A percentile compares a stretch with the other conserved stretches of the same genome.
phyloP scores from a whole-genome alignment of 495 filamentous ascomycete genomes.

The Tuber indicum region DNA sequence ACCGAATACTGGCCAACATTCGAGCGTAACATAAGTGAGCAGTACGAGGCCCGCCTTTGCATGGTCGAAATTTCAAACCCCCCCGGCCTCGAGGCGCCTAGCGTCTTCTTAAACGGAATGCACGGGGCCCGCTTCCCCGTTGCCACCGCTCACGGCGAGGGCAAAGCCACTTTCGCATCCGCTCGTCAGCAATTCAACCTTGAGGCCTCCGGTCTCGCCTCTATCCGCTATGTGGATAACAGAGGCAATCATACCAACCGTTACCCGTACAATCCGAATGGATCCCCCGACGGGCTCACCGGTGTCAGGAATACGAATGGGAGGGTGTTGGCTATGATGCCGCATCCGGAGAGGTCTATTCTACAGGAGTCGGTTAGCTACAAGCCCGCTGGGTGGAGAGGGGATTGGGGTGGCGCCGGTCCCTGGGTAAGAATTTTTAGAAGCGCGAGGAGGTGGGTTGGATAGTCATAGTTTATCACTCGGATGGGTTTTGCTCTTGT shows the following conservation, averaged over 20 bases:
- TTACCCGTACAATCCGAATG: constrained; percentile 93
- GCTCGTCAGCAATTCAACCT: constrained; percentile 56
- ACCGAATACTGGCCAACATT: constrained; percentile 81
- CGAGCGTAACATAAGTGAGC: constrained; percentile 74
- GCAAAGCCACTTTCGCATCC: constrained; percentile 67
- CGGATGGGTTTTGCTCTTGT: neutral
- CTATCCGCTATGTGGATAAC: constrained; percentile 81
- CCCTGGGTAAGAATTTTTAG: constrained; percentile 80
- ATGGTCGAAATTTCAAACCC: constrained; percentile 73
- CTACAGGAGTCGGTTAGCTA: constrained; percentile 75
- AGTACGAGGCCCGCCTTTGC: constrained; percentile 83
- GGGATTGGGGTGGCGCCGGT: constrained; percentile 72
- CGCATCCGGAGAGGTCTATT: constrained; percentile 90
- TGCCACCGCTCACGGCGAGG: constrained; percentile 86
- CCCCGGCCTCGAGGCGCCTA: constrained; percentile 52
- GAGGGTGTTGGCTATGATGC: constrained; percentile 89
- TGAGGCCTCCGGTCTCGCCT: constrained; percentile 45
- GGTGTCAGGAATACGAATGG: constrained; percentile 74
- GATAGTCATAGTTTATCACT: constrained; percentile 45
- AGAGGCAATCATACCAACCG: constrained; percentile 62
- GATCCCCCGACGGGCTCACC: constrained; percentile 78
- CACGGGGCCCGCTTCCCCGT: constrained; percentile 75
- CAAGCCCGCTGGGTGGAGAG: constrained; percentile 55
- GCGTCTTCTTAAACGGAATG: constrained; percentile 95
- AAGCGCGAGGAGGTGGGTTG: constrained; percentile 79